Evolutionary conservation across 805 yeast species (phyloP).

Genomic region (Myxozyma mucilagina): DNA sequence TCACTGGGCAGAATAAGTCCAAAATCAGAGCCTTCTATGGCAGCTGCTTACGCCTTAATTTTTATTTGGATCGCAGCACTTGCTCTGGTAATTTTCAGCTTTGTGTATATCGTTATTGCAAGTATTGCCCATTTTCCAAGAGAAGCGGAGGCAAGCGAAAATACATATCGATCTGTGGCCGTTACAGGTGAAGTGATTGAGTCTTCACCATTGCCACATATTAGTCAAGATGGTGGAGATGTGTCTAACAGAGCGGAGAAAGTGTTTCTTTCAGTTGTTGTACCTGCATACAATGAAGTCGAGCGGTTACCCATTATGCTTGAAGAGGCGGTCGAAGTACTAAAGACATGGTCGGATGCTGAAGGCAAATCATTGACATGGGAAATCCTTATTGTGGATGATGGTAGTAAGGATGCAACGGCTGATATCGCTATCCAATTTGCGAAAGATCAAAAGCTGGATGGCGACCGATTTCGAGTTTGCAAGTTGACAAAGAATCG

Average conservation of each 20-base stretch:
- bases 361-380: slow-evolving; percentile 43
- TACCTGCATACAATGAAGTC: slow-evolving; percentile 93
- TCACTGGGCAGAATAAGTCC: neutral
- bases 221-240: neutral
- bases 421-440: slow-evolving; percentile 67
- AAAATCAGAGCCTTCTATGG: neutral
- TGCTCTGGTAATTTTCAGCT: neutral
- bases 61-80: slow-evolving; percentile 3
- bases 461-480: slow-evolving; percentile 66
- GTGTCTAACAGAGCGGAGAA: slow-evolving; percentile 18
- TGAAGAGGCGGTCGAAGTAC: slow-evolving; percentile 52
- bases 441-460: slow-evolving; percentile 43
- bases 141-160: slow-evolving; percentile 16
- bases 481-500: slow-evolving; percentile 71
- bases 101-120: slow-evolving; percentile 3
- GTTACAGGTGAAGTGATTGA: slow-evolving; percentile 1
- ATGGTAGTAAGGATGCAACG: slow-evolving; percentile 85
- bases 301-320: slow-evolving; percentile 69
- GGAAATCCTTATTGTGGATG: slow-evolving; percentile 88
- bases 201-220: slow-evolving; percentile 3
- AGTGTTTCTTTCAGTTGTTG: slow-evolving; percentile 69
- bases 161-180: slow-evolving; percentile 10
- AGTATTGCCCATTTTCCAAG: slow-evolving; percentile 29
- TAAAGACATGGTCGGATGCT: slow-evolving; percentile 28
- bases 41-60: neutral